Evolutionary conservation across 2,329 filamentous ascomycete species (phyloP).

Genomic region (Fusarium camptoceras): DNA sequence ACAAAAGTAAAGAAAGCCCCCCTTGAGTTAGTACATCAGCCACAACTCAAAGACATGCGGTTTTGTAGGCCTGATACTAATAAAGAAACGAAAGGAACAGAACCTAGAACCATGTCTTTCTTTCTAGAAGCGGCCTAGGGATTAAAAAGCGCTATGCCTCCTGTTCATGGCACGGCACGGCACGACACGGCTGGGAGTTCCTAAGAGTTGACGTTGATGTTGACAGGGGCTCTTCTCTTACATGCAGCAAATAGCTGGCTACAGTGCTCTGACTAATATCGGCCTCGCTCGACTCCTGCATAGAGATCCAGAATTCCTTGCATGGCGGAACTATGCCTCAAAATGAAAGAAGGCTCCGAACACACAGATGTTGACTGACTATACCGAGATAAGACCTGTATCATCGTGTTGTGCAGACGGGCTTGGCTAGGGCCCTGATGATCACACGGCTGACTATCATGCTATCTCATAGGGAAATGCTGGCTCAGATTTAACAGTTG

Average conservation of each 20-base stretch:
- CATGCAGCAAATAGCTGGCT: not conserved
- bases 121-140: slow-evolving; percentile 10
- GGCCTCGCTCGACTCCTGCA: not conserved
- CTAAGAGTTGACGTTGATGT: not conserved
- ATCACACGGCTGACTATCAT: not conserved
- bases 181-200: slow-evolving; percentile 27
- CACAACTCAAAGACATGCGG: slow-evolving; percentile 28
- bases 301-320: not conserved
- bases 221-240: not conserved
- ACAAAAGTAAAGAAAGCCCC: not conserved
- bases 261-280: not conserved
- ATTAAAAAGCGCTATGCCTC: not conserved
- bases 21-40: not conserved
- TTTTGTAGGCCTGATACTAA: not conserved
- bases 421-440: not conserved
- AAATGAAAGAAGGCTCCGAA: slow-evolving; percentile 15
- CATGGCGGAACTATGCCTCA: slow-evolving; percentile 5
- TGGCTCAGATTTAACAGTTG: not conserved
- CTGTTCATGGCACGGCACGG: slow-evolving; percentile 1
- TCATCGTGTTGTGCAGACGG: not conserved
- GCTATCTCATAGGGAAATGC: not conserved
- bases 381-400: not conserved
- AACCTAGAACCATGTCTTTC: slow-evolving; percentile 20
- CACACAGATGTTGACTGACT: slow-evolving; percentile 6
- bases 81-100: not conserved